Conservation (phyloP, 2,329 filamentous ascomycete species). For the Amesomyces nigricolor region DNA sequence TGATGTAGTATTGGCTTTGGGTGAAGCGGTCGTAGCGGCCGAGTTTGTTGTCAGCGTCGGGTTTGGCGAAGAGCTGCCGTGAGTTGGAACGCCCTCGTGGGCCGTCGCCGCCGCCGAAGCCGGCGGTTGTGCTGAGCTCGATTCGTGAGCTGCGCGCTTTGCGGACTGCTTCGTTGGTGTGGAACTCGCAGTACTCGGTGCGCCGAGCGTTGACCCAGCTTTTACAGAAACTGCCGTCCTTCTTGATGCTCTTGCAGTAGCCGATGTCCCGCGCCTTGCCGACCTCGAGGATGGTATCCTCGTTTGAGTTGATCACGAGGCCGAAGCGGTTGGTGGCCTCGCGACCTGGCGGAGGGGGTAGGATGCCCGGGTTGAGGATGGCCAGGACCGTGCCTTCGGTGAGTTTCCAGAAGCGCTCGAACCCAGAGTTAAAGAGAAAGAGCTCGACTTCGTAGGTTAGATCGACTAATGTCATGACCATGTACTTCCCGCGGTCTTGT, state of each 20-base stretch:
- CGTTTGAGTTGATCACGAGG: conserved; percentile 76
- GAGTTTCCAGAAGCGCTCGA: conserved; percentile 92
- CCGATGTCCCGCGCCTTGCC: conserved; percentile 79
- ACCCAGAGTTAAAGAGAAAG: conserved; percentile 86
- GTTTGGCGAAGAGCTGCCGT: conserved; percentile 17
- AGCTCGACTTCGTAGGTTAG: conserved; percentile 86
- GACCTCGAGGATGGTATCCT: conserved; percentile 85
- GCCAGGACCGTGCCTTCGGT: conserved; percentile 85
- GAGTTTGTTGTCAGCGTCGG: conserved; percentile 39
- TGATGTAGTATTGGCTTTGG: conserved; percentile 52
- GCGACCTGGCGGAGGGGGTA: conserved; percentile 74
- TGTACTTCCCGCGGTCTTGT: conserved; percentile 73
- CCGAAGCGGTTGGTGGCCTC: conserved; percentile 79
- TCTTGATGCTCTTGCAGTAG: conserved; percentile 79
- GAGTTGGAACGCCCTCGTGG: conserved; percentile 8
- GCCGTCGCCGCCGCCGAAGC: conserved; percentile 40
- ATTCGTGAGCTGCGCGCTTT: conserved; percentile 62
- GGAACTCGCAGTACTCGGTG: conserved; percentile 88
- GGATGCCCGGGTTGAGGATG: conserved; percentile 83
- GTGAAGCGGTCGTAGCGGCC: conserved; percentile 54
- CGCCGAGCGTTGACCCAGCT: conserved; percentile 84
- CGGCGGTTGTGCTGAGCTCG: conserved; percentile 67
- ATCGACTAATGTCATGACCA: conserved; percentile 84
- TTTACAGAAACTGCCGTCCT: conserved; percentile 74
- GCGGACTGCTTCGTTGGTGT: conserved; percentile 74